Evolutionary conservation across 495 filamentous ascomycete genomes (phyloP).

Genomic region (Aspergillus haitiensis): DNA sequence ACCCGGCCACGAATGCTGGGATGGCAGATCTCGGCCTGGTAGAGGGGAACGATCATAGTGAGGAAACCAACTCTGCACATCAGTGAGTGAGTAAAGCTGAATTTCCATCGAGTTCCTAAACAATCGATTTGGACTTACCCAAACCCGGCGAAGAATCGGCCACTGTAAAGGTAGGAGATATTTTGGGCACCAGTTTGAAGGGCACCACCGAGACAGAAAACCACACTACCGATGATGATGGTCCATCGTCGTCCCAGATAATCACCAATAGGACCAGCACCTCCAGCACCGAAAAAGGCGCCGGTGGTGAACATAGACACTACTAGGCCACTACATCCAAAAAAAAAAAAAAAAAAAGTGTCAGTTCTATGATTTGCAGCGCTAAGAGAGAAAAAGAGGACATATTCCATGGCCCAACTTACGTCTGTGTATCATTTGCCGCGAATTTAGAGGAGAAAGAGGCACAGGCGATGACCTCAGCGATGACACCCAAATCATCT

Average conservation of each 20-base stretch:
- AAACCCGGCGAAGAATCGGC: slow-evolving; percentile 46
- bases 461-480: slow-evolving; percentile 55
- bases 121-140: slow-evolving; percentile 47
- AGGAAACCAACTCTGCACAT: slow-evolving; percentile 55
- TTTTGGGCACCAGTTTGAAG: slow-evolving; percentile 43
- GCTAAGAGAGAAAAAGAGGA: no score
- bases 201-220: slow-evolving; percentile 48
- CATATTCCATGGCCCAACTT: slow-evolving; percentile 19
- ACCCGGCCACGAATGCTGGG: slow-evolving; percentile 47
- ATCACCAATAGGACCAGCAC: slow-evolving; percentile 43
- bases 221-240: slow-evolving; percentile 42
- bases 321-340: slow-evolving; percentile 56
- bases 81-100: slow-evolving; percentile 3
- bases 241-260: slow-evolving; percentile 42
- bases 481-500: slow-evolving; percentile 59
- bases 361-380: no score
- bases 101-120: background rate
- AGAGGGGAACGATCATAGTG: slow-evolving; percentile 53
- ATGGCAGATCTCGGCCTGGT: slow-evolving; percentile 48
- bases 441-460: slow-evolving; percentile 54
- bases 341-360: no score
- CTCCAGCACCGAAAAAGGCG: slow-evolving; percentile 43
- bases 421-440: slow-evolving; percentile 56
- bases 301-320: slow-evolving; percentile 65
- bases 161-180: slow-evolving; percentile 41